Percentiles rank a stretch among this genome's conserved stretches.
Conservation (phyloP, 2,329 filamentous ascomycete genomes). For the Fusarium avenaceum region DNA sequence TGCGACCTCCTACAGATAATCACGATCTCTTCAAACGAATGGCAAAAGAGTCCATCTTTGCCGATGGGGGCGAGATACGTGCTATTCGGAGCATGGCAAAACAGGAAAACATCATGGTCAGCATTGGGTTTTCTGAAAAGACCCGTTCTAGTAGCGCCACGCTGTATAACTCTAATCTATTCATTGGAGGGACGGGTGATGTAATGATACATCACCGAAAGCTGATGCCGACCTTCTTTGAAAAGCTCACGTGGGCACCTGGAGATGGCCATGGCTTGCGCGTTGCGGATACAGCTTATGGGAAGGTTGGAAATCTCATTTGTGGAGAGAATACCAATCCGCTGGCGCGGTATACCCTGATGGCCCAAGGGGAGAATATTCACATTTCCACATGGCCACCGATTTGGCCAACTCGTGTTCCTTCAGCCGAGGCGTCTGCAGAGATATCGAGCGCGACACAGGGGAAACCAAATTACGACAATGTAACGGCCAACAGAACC, state of each 20-base stretch:
- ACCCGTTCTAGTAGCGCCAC: slow-evolving; percentile 59
- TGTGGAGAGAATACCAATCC: slow-evolving; percentile 72
- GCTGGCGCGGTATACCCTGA: slow-evolving; percentile 64
- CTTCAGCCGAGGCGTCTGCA: fast-evolving
- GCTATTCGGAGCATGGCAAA: slow-evolving; percentile 57
- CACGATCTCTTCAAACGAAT: slow-evolving; percentile 64
- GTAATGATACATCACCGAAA: slow-evolving; percentile 67
- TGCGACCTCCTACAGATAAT: slow-evolving; percentile 63
- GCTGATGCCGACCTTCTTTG: slow-evolving; percentile 68
- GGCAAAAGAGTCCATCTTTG: slow-evolving; percentile 59
- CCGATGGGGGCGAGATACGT: slow-evolving; percentile 61
- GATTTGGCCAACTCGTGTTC: slow-evolving; percentile 63
- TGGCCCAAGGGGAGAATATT: slow-evolving; percentile 68
- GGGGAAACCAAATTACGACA: slow-evolving; percentile 62
- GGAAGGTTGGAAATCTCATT: slow-evolving; percentile 64
- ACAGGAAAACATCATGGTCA: slow-evolving; percentile 57
- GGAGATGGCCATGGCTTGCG: slow-evolving; percentile 65
- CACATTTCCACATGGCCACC: slow-evolving; percentile 69
- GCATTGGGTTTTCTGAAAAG: slow-evolving; percentile 65
- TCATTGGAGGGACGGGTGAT: slow-evolving; percentile 60
- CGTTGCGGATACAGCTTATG: slow-evolving; percentile 60
- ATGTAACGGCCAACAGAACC: slow-evolving; percentile 65
- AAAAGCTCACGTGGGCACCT: slow-evolving; percentile 67
- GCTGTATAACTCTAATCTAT: slow-evolving; percentile 65
- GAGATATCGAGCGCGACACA: fast-evolving